Evolutionary conservation across 2,329 filamentous ascomycete genomes (phyloP), one percentile per base, ranked within the genome.

Genomic region (Aspergillus felis): DNA sequence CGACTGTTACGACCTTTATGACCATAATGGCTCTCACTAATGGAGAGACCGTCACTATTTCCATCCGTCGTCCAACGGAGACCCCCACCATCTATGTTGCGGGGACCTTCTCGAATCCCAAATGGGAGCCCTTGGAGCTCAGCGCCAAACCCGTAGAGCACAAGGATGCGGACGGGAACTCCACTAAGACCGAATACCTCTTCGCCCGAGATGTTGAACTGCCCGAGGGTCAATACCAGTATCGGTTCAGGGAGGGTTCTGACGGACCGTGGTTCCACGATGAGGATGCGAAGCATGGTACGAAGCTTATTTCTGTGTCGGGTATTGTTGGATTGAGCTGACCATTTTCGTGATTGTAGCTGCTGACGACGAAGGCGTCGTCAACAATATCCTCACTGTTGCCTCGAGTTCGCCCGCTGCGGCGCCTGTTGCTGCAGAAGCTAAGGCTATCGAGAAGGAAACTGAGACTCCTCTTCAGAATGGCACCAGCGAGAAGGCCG

Each of bases 91-190:
- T 71, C 55, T 70, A 65, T 55, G 57, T 71, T 48, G 63, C 63
- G 29, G 65, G 62, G 25, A 64, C 66, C 38, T 69, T 71, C 59
- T 65, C 68, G 47, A 61, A 68, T 8, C 67, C 68, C 49, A 58
- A 66, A 24, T 70, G 68, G 68, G 58, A 67, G 35, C 66, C 64
- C 2, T 49, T 69, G 53, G 64, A 69, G 56, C 61, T 69, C 14
- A 62, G 52, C 52, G 57, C 59, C 35, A 66, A 69, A 54, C 61
- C 62, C 14, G 44, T 64, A 27, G 58, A 61, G 47, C 52, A 56
- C 35, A 46, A 57, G 46, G 47, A 57, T 17, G 58, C 57, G 29
- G 57, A 64, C 44, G 62, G 59, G 32, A 61, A 63, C 28, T 54
- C 61, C 54, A 56, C 47, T 38, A 60, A 55, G 56, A 60, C 61